Percentiles rank a stretch among this genome's conserved stretches.
phyloP scores from a whole-genome alignment of 2,329 filamentous ascomycete genomes.

The Colletotrichum spinosum region DNA sequence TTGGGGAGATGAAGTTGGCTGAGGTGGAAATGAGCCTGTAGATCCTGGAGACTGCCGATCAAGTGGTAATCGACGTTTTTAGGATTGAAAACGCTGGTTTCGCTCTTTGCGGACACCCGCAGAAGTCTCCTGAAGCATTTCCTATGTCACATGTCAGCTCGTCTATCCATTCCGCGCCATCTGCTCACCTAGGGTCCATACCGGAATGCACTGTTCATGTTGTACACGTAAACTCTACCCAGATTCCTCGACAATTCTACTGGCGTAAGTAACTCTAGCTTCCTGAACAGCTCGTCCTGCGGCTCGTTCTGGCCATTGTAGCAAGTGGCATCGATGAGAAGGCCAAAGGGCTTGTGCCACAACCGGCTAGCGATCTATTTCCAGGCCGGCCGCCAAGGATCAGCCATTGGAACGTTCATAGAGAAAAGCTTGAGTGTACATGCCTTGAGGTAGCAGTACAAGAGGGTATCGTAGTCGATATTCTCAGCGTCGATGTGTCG shows the following conservation, averaged over 20 bases:
- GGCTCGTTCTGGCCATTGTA: constrained; percentile 76
- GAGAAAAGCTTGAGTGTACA: constrained; percentile 30
- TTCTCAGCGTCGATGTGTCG: constrained; percentile 74
- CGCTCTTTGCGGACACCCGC: constrained; percentile 70
- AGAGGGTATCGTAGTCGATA: constrained; percentile 73
- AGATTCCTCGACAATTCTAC: constrained; percentile 70
- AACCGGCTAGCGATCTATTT: constrained; percentile 74
- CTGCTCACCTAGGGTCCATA: constrained; percentile 43
- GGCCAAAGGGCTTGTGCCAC: constrained; percentile 76
- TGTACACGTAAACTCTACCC: constrained; percentile 74
- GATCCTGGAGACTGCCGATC: constrained; percentile 72
- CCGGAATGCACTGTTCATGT: constrained; percentile 79
- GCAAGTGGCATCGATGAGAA: constrained; percentile 77
- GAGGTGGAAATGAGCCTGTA: constrained; percentile 75
- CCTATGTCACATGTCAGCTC: constrained; percentile 43
- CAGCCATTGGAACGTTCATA: too few relatives aligned
- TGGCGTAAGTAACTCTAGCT: constrained; percentile 71
- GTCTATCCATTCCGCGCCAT: neutral
- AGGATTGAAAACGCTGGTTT: constrained; percentile 73
- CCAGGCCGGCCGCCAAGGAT: neutral
- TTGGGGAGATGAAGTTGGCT: constrained; percentile 75
- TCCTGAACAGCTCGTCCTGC: constrained; percentile 73
- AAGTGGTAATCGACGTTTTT: constrained; percentile 75
- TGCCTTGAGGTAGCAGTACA: constrained; percentile 77
- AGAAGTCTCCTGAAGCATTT: constrained; percentile 75